phyloP scores from a whole-genome alignment of 2,329 filamentous ascomycete species.

The Stylonectria norvegica region DNA sequence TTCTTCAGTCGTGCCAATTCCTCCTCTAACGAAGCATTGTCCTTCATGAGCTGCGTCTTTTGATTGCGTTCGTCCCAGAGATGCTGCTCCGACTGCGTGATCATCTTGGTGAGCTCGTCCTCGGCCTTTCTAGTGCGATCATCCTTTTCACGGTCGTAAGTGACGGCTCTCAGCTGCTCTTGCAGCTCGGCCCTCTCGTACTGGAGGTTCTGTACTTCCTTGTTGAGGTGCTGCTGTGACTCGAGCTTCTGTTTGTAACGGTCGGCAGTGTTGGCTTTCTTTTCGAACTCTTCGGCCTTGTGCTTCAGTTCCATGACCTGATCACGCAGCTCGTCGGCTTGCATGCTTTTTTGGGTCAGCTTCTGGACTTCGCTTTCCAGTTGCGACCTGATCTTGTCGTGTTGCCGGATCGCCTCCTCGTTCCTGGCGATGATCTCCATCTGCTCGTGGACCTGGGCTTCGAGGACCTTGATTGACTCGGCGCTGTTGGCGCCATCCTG shows the following conservation, averaged over 20 bases:
- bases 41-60: slow-evolving; percentile 45
- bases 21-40: slow-evolving; percentile 42
- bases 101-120: slow-evolving; percentile 40
- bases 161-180: slow-evolving; percentile 42
- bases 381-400: slow-evolving; percentile 44
- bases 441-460: slow-evolving; percentile 60
- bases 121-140: slow-evolving; percentile 36
- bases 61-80: slow-evolving; percentile 43
- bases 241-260: slow-evolving; percentile 62
- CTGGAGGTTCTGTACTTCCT: slow-evolving; percentile 53
- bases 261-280: slow-evolving; percentile 61
- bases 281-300: slow-evolving; percentile 55
- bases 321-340: slow-evolving; percentile 53
- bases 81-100: slow-evolving; percentile 40
- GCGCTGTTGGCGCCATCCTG: slow-evolving; percentile 51
- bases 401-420: slow-evolving; percentile 52
- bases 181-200: slow-evolving; percentile 54
- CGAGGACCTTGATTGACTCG: slow-evolving; percentile 51
- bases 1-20: slow-evolving; percentile 47
- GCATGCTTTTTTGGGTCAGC: slow-evolving; percentile 45
- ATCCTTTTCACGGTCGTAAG: slow-evolving; percentile 33
- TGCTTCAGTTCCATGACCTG: slow-evolving; percentile 58
- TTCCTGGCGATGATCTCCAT: slow-evolving; percentile 65
- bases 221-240: slow-evolving; percentile 51
- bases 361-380: slow-evolving; percentile 53